A percentile compares a stretch with the other conserved stretches of the same genome.
These are phyloP conservation scores for Trichoderma sp. DNA, from an alignment of 2,329 filamentous ascomycete species.

Conservation along the genomic window DNA sequence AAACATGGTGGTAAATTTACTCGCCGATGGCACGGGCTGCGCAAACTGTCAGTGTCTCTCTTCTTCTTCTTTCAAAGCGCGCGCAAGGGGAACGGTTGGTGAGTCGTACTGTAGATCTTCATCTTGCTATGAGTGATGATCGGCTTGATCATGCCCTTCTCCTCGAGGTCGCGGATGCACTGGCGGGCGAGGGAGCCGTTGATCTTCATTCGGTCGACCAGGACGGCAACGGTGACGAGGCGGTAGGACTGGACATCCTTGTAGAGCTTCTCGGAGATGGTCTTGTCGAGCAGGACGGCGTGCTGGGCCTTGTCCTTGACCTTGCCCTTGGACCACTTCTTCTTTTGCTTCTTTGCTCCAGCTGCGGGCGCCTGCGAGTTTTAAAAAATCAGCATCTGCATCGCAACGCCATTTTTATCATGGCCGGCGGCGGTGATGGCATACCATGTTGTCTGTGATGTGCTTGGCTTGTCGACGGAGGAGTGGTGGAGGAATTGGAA, in stretches of 20 bases:
- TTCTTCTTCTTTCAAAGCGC: not conserved
- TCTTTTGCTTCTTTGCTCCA: conserved; percentile 51
- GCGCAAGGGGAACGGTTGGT: not conserved
- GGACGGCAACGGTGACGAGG: conserved; percentile 95
- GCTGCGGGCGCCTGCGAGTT: conserved; percentile 41
- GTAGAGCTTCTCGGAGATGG: conserved; percentile 95
- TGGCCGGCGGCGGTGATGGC: conserved; percentile 23
- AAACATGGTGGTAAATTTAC: conserved; percentile 35
- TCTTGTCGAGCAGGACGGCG: conserved; percentile 98
- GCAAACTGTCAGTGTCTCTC: conserved; percentile 30
- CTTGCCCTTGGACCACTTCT: conserved; percentile 56
- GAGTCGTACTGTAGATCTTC: conserved; percentile 85
- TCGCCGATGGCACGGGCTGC: conserved; percentile 60
- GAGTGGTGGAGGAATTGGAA: conserved; percentile 35
- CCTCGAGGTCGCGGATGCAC: conserved; percentile 90
- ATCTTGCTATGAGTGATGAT: conserved; percentile 94
- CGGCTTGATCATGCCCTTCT: conserved; percentile 98
- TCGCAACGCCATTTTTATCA: conserved; percentile 1
- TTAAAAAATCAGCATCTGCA: conserved; percentile 25
- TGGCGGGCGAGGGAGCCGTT: conserved; percentile 93
- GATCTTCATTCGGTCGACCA: conserved; percentile 99
- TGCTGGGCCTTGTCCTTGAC: conserved; percentile 99
- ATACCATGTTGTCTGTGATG: conserved; percentile 45
- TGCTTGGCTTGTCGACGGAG: conserved; percentile 38
- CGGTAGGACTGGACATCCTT: conserved; percentile 99